These are phyloP conservation scores for Westerdykella aurantiaca DNA, from an alignment of 2,329 filamentous ascomycete species.

Conservation along the genomic window DNA sequence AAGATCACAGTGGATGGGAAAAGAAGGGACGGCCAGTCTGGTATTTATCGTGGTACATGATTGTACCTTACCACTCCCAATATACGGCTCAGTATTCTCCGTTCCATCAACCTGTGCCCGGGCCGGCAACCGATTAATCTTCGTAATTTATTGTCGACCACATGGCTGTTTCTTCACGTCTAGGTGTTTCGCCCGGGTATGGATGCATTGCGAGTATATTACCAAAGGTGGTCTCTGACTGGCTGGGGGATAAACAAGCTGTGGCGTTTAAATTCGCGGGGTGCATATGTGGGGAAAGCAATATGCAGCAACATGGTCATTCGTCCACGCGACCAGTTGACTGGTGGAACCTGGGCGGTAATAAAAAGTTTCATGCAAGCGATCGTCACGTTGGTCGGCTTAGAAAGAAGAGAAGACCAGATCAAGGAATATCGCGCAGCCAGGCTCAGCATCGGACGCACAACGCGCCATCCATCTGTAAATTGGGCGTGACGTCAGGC, in stretches of 20 bases:
- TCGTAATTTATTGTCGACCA: slow-evolving; percentile 2
- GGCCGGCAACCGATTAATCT: slow-evolving; percentile 3
- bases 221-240: not conserved
- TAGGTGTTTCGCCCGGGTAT: slow-evolving; percentile 1
- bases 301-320: not conserved
- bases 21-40: not conserved
- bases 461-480: not conserved
- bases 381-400: not conserved
- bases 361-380: not conserved
- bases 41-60: not conserved
- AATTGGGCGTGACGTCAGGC: too few species aligned
- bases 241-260: not conserved
- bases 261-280: slow-evolving; percentile 3
- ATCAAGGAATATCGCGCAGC: not conserved
- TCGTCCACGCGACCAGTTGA: slow-evolving; percentile 2
- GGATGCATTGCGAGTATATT: not conserved
- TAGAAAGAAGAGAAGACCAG: not conserved
- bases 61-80: not conserved
- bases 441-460: not conserved
- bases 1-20: not conserved
- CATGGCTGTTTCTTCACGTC: not conserved
- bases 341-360: not conserved
- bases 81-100: slow-evolving; percentile 2
- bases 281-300: slow-evolving; percentile 3
- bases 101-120: not conserved